phyloP scores from a whole-genome alignment of 441 rosid genomes.

The Gossypium trilobum region DNA sequence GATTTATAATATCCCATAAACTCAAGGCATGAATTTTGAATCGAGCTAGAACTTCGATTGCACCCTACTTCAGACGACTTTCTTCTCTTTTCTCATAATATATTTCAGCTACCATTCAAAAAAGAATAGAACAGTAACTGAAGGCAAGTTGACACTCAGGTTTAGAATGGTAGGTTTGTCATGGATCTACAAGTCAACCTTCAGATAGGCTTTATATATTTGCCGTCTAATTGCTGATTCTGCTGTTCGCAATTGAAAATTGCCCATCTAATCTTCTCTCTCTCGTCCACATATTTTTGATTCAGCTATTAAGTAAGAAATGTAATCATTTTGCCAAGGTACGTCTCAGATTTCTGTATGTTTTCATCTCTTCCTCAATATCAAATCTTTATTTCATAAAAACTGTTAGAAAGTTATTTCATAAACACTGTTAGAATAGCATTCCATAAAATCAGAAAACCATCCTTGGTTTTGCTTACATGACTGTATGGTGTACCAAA shows the following conservation, averaged over 20 bases:
- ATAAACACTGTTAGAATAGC: not conserved
- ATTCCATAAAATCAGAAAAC: not conserved
- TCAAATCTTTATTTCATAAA: not conserved
- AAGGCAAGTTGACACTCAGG: not conserved
- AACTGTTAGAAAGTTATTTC: not conserved
- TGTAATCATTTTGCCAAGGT: not conserved
- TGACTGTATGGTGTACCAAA: not conserved
- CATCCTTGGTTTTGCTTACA: not conserved
- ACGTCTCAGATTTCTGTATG: not conserved
- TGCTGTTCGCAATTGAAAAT: not conserved
- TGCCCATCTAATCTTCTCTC: not conserved
- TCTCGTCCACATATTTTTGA: not conserved
- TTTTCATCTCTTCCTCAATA: not conserved
- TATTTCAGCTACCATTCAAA: not conserved
- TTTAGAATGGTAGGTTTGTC: constrained; percentile 1
- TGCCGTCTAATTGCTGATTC: not conserved
- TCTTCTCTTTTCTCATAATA: not conserved
- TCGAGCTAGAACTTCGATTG: too few species aligned
- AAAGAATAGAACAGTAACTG: not conserved
- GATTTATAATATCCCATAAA: too few species aligned
- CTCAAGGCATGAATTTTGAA: too few species aligned
- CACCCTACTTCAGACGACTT: too few species aligned
- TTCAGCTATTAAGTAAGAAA: not conserved
- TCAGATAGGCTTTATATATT: not conserved
- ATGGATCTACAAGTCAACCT: not conserved